Evolutionary conservation across 768 basidiomycete species (phyloP), one percentile per base, ranked within the genome.

Genomic region (Gymnopilus junonius): DNA sequence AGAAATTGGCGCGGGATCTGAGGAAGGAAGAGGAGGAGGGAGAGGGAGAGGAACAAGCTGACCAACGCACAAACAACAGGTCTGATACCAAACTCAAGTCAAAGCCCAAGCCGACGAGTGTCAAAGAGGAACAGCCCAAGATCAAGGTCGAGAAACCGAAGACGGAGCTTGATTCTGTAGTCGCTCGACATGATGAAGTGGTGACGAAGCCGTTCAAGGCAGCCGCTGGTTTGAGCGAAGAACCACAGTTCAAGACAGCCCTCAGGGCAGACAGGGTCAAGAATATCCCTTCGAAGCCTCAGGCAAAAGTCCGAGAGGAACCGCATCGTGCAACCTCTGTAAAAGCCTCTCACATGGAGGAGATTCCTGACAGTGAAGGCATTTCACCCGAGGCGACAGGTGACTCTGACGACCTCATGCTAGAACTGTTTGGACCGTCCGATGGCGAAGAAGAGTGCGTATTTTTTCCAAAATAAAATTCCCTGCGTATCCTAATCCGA

Each of bases 401-500:
- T 15, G 27, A 6, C 20, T 23, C 45, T 35, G 66, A 65, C n/a
- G 39, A 62, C 50, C 57, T 53, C 42, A 55, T 65, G 57, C 54
- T 57, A 10, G 57, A 64, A 37, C 31, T 67, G 12, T 67, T 67
- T 25, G 66, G 66, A 8, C 58, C 63, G 8, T 67, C 17, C 12
- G 58, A 61, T n/a, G 67, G 61, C 11, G 63, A 65, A n/a, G 65
- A 66, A n/a, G 51, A 59, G 59, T 64, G 61, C 15, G 54, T 37
- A n/a, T 42, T n/a, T 7, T 8, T 32, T 8, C 15, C n/a, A 20
- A 27, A 10, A 21, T 5, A 20, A 14, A 14, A 11, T 40, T 37
- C 23, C 14, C 15, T 15, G 15, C 29, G 8, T 51, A 20, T n/a
- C 4, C 27, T 51, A n/a, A 51, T 32, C 25, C 46, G 2, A 27